Evolutionary conservation across 106 monocot species (phyloP), one percentile per base, ranked within the genome.

Genomic region (Xerophyta viscosa): DNA sequence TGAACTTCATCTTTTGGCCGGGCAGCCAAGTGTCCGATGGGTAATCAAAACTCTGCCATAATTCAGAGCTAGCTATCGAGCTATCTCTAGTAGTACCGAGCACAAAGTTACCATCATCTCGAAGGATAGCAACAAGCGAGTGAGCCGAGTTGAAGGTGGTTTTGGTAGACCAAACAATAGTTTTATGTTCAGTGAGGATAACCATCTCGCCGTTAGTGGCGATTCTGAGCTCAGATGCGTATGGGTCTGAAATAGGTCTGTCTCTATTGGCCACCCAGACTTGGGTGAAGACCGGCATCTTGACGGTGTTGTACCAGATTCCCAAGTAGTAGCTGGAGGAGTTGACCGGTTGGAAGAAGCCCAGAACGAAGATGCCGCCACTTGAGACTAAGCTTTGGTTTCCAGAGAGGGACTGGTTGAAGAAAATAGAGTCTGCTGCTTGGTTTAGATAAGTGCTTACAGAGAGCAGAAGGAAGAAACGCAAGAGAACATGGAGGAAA

Each of bases 11-110:
- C 36, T 71, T 77, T 19, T 27, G 54, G 0, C 82, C 77, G 0
- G 77, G 82, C 14, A 83, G 73, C 77, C 68, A 77, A 0, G 77
- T 83, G 39, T 77, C 29, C 0, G 66, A 52, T 0, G 70, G 73
- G 67, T 77, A 54, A 29, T 83, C 82, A 19, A 77, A 53, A 73
- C 82, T 83, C 66, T 83, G 77, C 82, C 82, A 83, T 24, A 73
- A 31, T 20, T 56, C 46, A 8, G 39, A 37, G 15, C 29, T 41
- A 3, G 48, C 20, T 27, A 58, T 52, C 0, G 29, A 27, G 19
- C 30, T 37, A 17, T 57, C 71, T 49, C 67, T 57, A 20, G 76
- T 41, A 14, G n/a, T n/a, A n/a, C n/a, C n/a, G n/a, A n/a, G n/a
- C n/a, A 81, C 58, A 10, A 81, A 66, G 54, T 81, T n/a, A n/a